phyloP scores from a whole-genome alignment of 805 yeast genomes.

The Wickerhamiella kurtzmanii region DNA sequence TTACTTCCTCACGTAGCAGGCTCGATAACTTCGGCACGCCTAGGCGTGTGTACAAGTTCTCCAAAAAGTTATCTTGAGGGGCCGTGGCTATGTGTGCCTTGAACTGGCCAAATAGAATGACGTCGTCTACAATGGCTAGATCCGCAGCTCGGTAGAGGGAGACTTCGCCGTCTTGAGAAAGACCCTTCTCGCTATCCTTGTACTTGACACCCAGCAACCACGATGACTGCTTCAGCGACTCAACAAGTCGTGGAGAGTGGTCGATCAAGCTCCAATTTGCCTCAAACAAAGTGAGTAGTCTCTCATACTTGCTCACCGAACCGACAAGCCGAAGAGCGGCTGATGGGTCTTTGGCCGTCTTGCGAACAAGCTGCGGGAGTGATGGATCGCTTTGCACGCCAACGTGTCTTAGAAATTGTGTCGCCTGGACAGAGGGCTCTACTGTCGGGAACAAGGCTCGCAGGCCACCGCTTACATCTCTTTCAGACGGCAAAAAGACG shows the following conservation, averaged over 20 bases:
- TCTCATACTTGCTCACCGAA: slow-evolving; percentile 16
- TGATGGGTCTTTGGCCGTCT: slow-evolving; percentile 19
- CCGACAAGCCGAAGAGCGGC: slow-evolving; percentile 19
- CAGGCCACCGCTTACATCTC: slow-evolving; percentile 7
- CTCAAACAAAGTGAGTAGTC: slow-evolving; percentile 9
- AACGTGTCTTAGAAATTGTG: slow-evolving; percentile 22
- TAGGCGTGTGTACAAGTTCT: slow-evolving; percentile 21
- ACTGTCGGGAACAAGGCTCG: slow-evolving; percentile 10
- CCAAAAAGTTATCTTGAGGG: slow-evolving; percentile 25
- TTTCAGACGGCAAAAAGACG: slow-evolving; percentile 16
- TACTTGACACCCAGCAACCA: slow-evolving; percentile 22
- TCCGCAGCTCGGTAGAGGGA: slow-evolving; percentile 21
- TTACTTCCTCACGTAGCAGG: slow-evolving; percentile 19
- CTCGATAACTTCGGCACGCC: slow-evolving; percentile 23
- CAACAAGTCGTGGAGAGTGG: slow-evolving; percentile 13
- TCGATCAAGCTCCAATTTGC: slow-evolving; percentile 9
- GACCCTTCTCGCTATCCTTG: not conserved
- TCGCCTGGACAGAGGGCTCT: slow-evolving; percentile 11
- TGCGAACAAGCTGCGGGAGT: slow-evolving; percentile 22
- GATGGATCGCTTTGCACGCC: slow-evolving; percentile 27
- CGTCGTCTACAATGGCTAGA: slow-evolving; percentile 27
- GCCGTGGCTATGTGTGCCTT: slow-evolving; percentile 22
- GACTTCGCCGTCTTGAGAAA: slow-evolving; percentile 7
- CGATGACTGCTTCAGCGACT: slow-evolving; percentile 18
- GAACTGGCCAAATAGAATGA: slow-evolving; percentile 26